These are phyloP conservation scores for Penstemon davidsonii DNA, from an alignment of 257 asterid genomes.

Conservation along the genomic window DNA sequence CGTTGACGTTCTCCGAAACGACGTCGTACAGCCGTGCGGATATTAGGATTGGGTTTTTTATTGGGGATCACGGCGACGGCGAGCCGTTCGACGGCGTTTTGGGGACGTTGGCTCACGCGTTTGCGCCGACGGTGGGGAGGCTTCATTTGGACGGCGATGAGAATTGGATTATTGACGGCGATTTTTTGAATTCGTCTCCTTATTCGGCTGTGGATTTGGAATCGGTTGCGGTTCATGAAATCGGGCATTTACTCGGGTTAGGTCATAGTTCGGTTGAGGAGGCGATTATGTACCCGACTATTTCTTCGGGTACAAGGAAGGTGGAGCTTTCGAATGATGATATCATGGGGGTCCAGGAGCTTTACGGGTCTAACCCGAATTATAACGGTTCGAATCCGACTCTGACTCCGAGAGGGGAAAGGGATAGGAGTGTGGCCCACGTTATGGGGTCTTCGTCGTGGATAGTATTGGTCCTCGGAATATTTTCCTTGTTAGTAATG, in stretches of 20 bases:
- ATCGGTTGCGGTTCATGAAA: constrained; percentile 89
- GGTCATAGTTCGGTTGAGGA: constrained; percentile 83
- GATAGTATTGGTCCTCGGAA: constrained; percentile 25
- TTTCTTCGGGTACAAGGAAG: constrained; percentile 58
- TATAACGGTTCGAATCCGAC: constrained; percentile 42
- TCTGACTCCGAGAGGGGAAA: constrained; percentile 38
- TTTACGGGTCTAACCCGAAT: constrained; percentile 82
- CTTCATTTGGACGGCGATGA: constrained; percentile 79
- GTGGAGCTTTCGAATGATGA: constrained; percentile 66
- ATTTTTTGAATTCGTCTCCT: constrained; percentile 36
- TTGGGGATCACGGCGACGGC: constrained; percentile 84
- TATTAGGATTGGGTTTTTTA: constrained; percentile 57
- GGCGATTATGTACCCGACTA: constrained; percentile 78
- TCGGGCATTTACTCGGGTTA: constrained; percentile 88
- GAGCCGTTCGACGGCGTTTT: constrained; percentile 85
- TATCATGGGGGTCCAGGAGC: constrained; percentile 55
- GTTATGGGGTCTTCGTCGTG: constrained; percentile 16
- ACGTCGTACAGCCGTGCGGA: constrained; percentile 50
- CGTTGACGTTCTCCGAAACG: constrained; percentile 54
- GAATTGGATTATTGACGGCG: constrained; percentile 78
- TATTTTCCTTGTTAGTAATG: constrained; percentile 19
- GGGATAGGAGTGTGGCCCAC: constrained; percentile 43
- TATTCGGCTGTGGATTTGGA: constrained; percentile 73
- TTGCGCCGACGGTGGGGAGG: constrained; percentile 73
- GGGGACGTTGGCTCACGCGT: constrained; percentile 91